Base-by-base conservation (phyloP, 1,284 basidiomycete species). In the Microbotryum lychnidis-dioicae region DNA sequence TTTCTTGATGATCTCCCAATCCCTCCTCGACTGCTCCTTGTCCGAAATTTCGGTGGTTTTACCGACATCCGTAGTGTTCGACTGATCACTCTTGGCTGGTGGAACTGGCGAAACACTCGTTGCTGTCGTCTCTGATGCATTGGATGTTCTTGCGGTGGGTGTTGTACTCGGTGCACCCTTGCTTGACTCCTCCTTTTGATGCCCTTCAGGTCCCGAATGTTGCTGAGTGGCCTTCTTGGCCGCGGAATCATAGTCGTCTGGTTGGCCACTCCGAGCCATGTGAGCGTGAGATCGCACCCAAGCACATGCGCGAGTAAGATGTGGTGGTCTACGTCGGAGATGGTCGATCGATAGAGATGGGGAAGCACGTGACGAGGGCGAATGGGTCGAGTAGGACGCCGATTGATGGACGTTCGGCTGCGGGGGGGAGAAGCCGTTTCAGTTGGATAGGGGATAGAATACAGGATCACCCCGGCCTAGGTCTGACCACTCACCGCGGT, bases 1-100 rank as follows among this genome's bases (percentile, higher is more conserved):
- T 64, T 79, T 77, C 51, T 77, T 77, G 64, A 84, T 77, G 66
- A 84, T 83, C 51, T 70, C 66, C 67, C 67, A 69, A 27, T 69
- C 67, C 10, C 57, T 44, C 27, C 67, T 23, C 16, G 56, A 57
- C 54, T 68, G 65, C 53, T 66, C 67, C 58, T 64, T 64, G 4
- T 68, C 64, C 45, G 60, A 56, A 2, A 66, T 55, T 2, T 44
- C 25, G 8, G 42, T 6, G 2, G 49, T 31, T 48, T 61, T 61
- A 6, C 53, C 46, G n/a, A 66, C 64, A 27, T 66, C 64, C 16
- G 25, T 54, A 44, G 56, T 31, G 21, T 16, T 8, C n/a, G 27
- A 29, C 27, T 10, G 27, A 27, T 50, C 27, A 20, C 8, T 50
- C 37, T 42, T 42, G 37, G 48, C 20, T 9, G 21, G 20, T 21